phyloP scores from a whole-genome alignment of 108 stramenopile genomes.

The Asterionellopsis glacialis region DNA sequence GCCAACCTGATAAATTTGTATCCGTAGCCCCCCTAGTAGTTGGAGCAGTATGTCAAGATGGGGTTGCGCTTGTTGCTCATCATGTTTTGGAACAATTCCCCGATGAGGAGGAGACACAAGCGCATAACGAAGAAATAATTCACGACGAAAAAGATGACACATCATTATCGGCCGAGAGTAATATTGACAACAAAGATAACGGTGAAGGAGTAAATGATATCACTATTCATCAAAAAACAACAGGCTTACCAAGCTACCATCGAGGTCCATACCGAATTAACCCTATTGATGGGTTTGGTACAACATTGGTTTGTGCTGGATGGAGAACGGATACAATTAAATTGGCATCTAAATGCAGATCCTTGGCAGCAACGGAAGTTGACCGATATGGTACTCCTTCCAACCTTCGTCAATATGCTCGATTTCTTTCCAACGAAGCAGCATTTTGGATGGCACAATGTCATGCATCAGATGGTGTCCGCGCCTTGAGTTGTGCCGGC shows the following conservation, averaged over 20 bases:
- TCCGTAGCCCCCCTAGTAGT: slow-evolving; percentile 55
- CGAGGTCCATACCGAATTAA: slow-evolving; percentile 68
- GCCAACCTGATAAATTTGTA: slow-evolving; percentile 47
- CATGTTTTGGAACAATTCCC: too few species aligned
- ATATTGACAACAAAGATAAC: slow-evolving; percentile 2
- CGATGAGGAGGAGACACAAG: too few species aligned
- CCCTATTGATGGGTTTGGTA: slow-evolving; percentile 38
- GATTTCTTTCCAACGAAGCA: slow-evolving; percentile 44
- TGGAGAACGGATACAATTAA: slow-evolving; percentile 69
- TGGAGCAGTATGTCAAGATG: slow-evolving; percentile 60
- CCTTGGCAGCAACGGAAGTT: slow-evolving; percentile 43
- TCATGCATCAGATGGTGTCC: slow-evolving; percentile 33
- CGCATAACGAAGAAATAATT: slow-evolving; percentile 25
- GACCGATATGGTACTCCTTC: slow-evolving; percentile 36
- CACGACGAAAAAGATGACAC: background rate
- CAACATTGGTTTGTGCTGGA: slow-evolving; percentile 58
- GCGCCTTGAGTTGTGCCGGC: slow-evolving; percentile 48
- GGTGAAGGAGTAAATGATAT: slow-evolving; percentile 1
- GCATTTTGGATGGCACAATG: slow-evolving; percentile 63
- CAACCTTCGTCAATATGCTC: slow-evolving; percentile 29
- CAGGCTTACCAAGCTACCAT: slow-evolving; percentile 36
- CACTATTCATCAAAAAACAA: slow-evolving; percentile 4
- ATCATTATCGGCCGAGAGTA: slow-evolving; percentile 5
- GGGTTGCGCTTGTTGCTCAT: slow-evolving; percentile 45
- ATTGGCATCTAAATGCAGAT: slow-evolving; percentile 36